phyloP scores from a whole-genome alignment of 73 alveolate genomes.

The Paramecium primaurelia region DNA sequence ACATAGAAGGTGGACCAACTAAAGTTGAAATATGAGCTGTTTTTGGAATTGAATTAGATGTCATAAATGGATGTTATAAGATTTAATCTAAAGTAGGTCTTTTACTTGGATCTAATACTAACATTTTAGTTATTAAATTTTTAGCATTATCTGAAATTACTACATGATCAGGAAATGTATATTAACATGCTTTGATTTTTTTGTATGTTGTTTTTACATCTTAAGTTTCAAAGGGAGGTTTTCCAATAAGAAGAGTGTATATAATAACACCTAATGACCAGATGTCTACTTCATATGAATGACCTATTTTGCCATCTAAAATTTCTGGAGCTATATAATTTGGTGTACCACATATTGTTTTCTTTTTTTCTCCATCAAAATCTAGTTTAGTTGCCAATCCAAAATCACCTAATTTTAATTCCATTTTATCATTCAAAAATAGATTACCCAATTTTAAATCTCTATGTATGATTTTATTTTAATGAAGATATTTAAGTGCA shows the following conservation, averaged over 20 bases:
- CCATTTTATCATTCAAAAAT: slow-evolving; percentile 96
- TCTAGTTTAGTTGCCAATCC: slow-evolving; percentile 97
- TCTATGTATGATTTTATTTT: slow-evolving; percentile 93
- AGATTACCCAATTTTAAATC: slow-evolving; percentile 96
- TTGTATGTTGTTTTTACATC: slow-evolving; percentile 91
- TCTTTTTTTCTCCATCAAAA: slow-evolving; percentile 96
- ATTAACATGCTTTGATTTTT: slow-evolving; percentile 84
- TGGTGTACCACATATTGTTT: slow-evolving; percentile 99
- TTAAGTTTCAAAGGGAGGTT: slow-evolving; percentile 96
- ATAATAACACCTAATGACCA: slow-evolving; percentile 98
- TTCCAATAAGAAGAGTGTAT: slow-evolving; percentile 95
- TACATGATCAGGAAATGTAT: slow-evolving; percentile 91
- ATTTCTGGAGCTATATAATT: slow-evolving; percentile 99
- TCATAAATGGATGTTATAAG: slow-evolving; percentile 86
- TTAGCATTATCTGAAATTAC: slow-evolving; percentile 88
- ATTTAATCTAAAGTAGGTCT: slow-evolving; percentile 93
- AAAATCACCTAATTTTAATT: slow-evolving; percentile 96
- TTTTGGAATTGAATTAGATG: slow-evolving; percentile 85
- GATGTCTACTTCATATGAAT: slow-evolving; percentile 96
- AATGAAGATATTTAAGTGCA: slow-evolving; percentile 93
- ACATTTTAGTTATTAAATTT: slow-evolving; percentile 77
- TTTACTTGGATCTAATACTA: slow-evolving; percentile 87
- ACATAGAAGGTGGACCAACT: slow-evolving; percentile 95
- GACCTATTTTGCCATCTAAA: slow-evolving; percentile 91
- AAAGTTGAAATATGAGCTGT: slow-evolving; percentile 83